Base-by-base conservation (phyloP, 148 eudicot species). In the Silene uniflora region DNA sequence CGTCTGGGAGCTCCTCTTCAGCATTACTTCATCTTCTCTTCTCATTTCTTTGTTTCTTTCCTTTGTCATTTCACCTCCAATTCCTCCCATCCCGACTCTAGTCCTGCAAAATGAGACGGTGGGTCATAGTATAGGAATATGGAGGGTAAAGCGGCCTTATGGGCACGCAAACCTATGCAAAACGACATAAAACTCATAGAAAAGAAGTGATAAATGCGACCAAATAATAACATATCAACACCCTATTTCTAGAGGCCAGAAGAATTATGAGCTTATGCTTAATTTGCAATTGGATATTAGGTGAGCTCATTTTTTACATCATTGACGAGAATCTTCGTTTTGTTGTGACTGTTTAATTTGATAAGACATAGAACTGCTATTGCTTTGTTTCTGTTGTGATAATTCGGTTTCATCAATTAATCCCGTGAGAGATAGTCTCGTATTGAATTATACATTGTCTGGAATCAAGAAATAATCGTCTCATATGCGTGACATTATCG, bases 251-350 rank as follows among this genome's bases (percentile, higher is more conserved):
- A 82, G 79, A 81, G 88, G 88, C 23, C 88, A 89, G 59, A 87
- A 80, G 85, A 87, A 89, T 76, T 89, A 87, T 81, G 92, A 89
- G 32, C 85, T 89, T 62, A 89, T 89, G 92, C 92, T 89, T 55
- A 87, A 89, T 79, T 83, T 89, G 86, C 92, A 89, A 66, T 76
- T 87, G 72, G 92, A 90, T 65, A 82, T 89, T 70, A 89, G 92
- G 92, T 87, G 78, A 63, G 3, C 3, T 7, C 18, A 23, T 55
- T 58, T 27, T 3, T 18, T 21, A 55, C 54, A 19, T 55, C 23
- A 32, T 68, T 71, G 65, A 13, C 75, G 73, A 24, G 22, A 4
- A 27, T 49, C 18, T 8, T 69, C 70, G 70, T 49, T 49, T 25
- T 10, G 1, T 7, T 21, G 35, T 16, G 60, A 5, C 23, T 23